Evolutionary conservation across 129 eudicot species (phyloP).

Genomic region (Flaveria sonorensis): DNA sequence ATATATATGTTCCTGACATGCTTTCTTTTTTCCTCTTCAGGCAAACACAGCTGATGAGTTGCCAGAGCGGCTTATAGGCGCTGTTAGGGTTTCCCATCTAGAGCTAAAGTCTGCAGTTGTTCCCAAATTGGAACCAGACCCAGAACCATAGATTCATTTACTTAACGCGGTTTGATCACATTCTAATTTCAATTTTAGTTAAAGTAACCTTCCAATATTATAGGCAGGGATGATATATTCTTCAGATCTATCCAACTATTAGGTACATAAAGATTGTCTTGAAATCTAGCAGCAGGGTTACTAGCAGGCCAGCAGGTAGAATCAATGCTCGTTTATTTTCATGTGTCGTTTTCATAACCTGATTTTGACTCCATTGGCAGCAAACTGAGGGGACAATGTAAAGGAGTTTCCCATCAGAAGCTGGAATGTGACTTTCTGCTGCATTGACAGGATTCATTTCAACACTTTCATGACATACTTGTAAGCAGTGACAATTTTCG

Average conservation of each 20-base stretch:
- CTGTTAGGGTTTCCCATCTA: conserved; percentile 90
- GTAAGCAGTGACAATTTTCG: conserved; percentile 11
- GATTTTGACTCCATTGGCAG: conserved; percentile 16
- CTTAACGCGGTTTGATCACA: conserved; percentile 23
- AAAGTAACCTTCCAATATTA: not conserved
- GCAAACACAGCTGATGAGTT: conserved; percentile 89
- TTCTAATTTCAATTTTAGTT: not conserved
- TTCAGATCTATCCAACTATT: conserved; percentile 4
- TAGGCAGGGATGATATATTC: not conserved
- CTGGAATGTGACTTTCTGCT: conserved; percentile 26
- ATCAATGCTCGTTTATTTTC: not conserved
- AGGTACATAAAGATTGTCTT: conserved; percentile 32
- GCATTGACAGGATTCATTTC: conserved; percentile 27
- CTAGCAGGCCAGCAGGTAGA: conserved; percentile 30
- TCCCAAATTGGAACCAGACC: conserved; percentile 62
- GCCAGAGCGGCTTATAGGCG: conserved; percentile 89
- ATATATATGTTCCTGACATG: too few species aligned
- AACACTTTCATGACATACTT: conserved; percentile 11
- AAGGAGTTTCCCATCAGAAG: conserved; percentile 17
- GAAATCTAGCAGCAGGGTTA: conserved; percentile 30
- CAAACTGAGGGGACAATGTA: conserved; percentile 20
- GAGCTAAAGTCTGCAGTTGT: conserved; percentile 81
- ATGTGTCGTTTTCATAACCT: not conserved
- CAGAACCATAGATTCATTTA: conserved; percentile 24
- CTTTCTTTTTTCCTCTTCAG: conserved; percentile 38